phyloP scores from a whole-genome alignment of 148 eudicot genomes.

The Rhododendron simsii region DNA sequence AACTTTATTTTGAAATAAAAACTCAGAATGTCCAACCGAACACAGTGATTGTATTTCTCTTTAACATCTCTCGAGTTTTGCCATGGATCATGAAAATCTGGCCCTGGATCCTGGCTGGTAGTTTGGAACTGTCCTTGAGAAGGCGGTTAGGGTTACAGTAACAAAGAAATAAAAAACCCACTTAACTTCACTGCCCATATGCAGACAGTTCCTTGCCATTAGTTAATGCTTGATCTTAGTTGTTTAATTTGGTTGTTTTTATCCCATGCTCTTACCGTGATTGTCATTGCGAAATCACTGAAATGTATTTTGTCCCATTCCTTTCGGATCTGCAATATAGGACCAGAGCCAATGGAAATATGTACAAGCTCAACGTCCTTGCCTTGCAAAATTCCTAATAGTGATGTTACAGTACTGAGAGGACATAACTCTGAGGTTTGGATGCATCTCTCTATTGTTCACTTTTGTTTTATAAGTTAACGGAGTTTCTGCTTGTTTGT shows the following conservation, averaged over 20 bases:
- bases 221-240: not conserved
- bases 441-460: not conserved
- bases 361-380: constrained; percentile 24
- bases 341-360: constrained; percentile 54
- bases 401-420: constrained; percentile 49
- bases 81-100: not conserved
- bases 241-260: not conserved
- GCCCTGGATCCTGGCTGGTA: not conserved
- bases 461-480: not conserved
- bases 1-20: no score
- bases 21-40: no score
- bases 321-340: constrained; percentile 14
- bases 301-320: not conserved
- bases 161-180: no score
- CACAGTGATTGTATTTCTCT: not conserved
- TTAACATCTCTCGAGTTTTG: not conserved
- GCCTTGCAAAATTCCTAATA: constrained; percentile 40
- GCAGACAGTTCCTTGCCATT: not conserved
- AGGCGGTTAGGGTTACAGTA: no score
- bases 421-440: constrained; percentile 70
- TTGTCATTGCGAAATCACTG: not conserved
- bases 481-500: not conserved
- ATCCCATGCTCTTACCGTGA: not conserved
- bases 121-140: not conserved
- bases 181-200: not conserved